phyloP scores from a whole-genome alignment of 306 rosid genomes.

The Glycyrrhiza uralensis region DNA sequence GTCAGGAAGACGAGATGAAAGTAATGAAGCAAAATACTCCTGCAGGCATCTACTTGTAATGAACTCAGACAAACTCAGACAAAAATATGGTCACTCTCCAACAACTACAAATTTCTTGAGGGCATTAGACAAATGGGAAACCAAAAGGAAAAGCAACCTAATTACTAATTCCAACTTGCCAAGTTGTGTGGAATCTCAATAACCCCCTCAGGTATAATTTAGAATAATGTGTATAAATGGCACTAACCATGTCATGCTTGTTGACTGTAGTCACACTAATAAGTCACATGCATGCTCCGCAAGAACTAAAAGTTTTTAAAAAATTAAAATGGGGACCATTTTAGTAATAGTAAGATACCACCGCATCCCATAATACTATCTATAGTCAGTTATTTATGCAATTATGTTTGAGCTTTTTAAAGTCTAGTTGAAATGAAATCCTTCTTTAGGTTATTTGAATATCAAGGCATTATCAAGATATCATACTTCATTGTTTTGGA shows the following conservation, averaged over 20 bases:
- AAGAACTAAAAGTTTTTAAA: neutral
- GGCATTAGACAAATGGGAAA: neutral
- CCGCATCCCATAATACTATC: neutral
- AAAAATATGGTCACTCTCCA: neutral
- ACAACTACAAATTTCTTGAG: neutral
- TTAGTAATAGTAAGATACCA: neutral
- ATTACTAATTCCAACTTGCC: neutral
- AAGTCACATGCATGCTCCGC: neutral
- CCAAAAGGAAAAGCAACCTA: neutral
- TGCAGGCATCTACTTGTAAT: neutral
- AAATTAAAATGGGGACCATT: neutral
- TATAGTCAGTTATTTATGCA: neutral
- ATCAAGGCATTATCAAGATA: conserved; percentile 9
- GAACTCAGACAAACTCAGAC: neutral
- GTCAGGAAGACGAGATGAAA: neutral
- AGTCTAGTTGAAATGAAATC: neutral
- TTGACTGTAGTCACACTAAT: neutral
- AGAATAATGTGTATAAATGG: neutral
- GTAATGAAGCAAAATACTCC: neutral
- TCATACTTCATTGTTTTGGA: neutral
- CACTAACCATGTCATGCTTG: neutral
- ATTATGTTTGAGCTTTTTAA: neutral
- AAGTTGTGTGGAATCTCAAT: neutral
- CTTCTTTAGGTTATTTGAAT: neutral
- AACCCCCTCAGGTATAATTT: neutral